These are phyloP conservation scores for Boletus edulis DNA, from an alignment of 768 basidiomycete species.

Conservation along the genomic window DNA sequence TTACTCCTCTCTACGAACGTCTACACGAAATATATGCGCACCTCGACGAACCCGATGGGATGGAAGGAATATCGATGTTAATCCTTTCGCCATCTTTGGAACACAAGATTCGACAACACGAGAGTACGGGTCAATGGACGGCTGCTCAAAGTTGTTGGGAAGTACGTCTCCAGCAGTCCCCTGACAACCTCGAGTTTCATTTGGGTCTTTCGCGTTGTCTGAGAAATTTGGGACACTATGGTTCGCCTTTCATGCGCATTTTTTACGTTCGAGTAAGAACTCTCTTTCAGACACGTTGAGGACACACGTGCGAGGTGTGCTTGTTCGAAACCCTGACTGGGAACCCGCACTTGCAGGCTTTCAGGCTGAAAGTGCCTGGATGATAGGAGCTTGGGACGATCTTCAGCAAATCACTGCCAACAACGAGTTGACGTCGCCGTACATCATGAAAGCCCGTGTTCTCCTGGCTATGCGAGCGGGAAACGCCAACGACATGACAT, in stretches of 20 bases:
- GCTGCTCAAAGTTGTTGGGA: conserved; percentile 99
- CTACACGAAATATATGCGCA: conserved; percentile 96
- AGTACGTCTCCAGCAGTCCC: conserved; percentile 84
- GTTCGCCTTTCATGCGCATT: conserved; percentile 44
- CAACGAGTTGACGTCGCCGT: conserved; percentile 50
- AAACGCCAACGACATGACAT: conserved; percentile 42
- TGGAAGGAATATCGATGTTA: conserved; percentile 93
- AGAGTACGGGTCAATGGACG: conserved; percentile 96
- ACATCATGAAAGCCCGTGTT: conserved; percentile 73
- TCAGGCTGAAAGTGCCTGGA: conserved; percentile 93
- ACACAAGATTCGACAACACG: conserved; percentile 96
- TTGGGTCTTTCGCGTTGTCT: conserved; percentile 88
- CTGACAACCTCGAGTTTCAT: conserved; percentile 87
- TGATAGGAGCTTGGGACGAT: conserved; percentile 90
- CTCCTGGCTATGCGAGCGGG: conserved; percentile 74
- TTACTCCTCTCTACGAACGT: conserved; percentile 65
- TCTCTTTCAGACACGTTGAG: conserved; percentile 76
- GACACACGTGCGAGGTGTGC: conserved; percentile 90
- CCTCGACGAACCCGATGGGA: conserved; percentile 97
- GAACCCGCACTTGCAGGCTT: conserved; percentile 71
- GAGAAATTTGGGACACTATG: conserved; percentile 94
- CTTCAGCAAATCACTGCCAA: conserved; percentile 60
- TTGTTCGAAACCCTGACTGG: conserved; percentile 86
- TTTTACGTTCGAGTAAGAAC: conserved; percentile 1
- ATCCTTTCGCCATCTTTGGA: conserved; percentile 89